Percentiles rank a stretch among this genome's conserved stretches.
Evolutionary conservation across 352 stramenopile species (phyloP).

Genomic region (Phytophthora pisi): DNA sequence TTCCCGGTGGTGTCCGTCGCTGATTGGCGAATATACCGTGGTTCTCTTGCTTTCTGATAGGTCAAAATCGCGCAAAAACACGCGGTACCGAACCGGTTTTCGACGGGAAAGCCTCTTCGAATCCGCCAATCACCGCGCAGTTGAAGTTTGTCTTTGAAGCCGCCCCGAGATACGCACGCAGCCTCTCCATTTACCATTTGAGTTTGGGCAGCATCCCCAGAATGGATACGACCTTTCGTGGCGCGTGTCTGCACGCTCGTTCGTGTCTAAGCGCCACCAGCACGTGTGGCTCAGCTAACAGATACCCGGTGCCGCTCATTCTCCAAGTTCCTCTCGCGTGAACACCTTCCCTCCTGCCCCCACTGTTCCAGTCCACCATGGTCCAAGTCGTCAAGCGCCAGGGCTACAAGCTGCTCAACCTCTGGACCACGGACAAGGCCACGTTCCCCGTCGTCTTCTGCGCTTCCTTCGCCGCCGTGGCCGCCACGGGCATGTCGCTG

Average conservation of each 20-base stretch:
- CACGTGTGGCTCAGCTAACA: no score
- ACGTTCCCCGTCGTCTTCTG: conserved; percentile 71
- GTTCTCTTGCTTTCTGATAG: no score
- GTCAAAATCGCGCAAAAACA: background rate
- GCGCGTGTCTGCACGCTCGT: no score
- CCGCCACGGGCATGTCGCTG: conserved; percentile 40
- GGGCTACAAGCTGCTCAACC: conserved; percentile 46
- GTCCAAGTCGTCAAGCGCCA: conserved; percentile 26
- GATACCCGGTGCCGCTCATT: background rate
- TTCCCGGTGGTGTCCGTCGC: background rate
- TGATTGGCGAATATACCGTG: no score
- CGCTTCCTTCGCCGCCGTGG: conserved; percentile 38
- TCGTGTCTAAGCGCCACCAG: no score
- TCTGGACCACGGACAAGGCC: conserved; percentile 65
- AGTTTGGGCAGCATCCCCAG: background rate
- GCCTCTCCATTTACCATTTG: background rate
- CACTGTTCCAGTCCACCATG: background rate
- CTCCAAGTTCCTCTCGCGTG: conserved; percentile 1
- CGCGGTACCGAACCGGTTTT: background rate
- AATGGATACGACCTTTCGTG: background rate
- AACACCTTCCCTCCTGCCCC: background rate
- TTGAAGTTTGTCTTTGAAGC: background rate
- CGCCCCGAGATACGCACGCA: background rate
- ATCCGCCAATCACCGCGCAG: background rate
- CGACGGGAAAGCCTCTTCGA: background rate